Evolutionary conservation across 2,329 filamentous ascomycete species (phyloP).

Genomic region (Xylaria sp.): DNA sequence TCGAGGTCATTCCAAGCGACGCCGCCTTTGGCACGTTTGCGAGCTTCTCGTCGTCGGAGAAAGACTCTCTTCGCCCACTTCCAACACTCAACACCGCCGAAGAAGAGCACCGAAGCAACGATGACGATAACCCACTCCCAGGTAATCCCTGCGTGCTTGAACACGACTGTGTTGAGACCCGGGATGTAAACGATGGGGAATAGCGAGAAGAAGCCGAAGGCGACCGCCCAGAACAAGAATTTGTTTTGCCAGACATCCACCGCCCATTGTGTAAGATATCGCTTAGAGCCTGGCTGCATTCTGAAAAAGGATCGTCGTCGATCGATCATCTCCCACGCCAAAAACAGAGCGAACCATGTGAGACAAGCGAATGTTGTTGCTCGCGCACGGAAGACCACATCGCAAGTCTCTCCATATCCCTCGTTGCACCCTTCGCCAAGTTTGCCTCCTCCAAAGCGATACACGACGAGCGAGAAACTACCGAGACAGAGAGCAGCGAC

Average conservation of each 20-base stretch:
- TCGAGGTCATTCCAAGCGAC: constrained; percentile 46
- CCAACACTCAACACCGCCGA: constrained; percentile 63
- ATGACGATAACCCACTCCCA: constrained; percentile 70
- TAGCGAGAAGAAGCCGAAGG: constrained; percentile 53
- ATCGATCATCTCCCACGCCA: constrained; percentile 80
- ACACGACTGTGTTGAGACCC: constrained; percentile 62
- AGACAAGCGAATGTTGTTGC: constrained; percentile 76
- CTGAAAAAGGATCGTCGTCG: constrained; percentile 76
- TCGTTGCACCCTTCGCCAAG: constrained; percentile 68
- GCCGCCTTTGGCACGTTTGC: constrained; percentile 30
- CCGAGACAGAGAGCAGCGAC: constrained; percentile 68
- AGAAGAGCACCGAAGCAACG: constrained; percentile 59
- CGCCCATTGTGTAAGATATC: constrained; percentile 70
- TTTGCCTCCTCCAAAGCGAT: constrained; percentile 59
- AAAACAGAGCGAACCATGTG: constrained; percentile 77
- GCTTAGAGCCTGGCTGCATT: constrained; percentile 68
- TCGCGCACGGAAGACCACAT: constrained; percentile 71
- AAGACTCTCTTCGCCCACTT: constrained; percentile 61
- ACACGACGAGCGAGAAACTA: constrained; percentile 69
- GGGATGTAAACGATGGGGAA: constrained; percentile 64
- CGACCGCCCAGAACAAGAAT: constrained; percentile 71
- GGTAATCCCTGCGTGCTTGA: constrained; percentile 64
- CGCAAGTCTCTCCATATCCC: constrained; percentile 58
- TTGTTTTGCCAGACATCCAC: constrained; percentile 72
- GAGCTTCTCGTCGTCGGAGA: constrained; percentile 38